Evolutionary conservation across 2,329 filamentous ascomycete genomes (phyloP), one percentile per base, ranked within the genome.

Genomic region (Colletotrichum sp.): DNA sequence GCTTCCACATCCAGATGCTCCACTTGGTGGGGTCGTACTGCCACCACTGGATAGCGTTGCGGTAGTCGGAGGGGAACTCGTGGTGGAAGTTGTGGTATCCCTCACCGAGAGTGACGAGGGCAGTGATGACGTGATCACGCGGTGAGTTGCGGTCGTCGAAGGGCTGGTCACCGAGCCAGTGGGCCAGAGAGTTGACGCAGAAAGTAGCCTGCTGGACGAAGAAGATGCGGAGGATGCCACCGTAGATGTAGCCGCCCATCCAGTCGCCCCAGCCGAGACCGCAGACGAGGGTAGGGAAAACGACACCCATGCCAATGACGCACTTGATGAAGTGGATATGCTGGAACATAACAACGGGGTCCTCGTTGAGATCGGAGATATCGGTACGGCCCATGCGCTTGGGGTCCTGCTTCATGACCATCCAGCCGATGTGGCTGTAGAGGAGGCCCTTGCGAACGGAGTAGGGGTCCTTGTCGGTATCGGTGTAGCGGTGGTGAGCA

Each of bases 61-160:
- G 94, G 91, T 97, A 97, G 85, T 97, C 95, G 13, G 94, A 96
- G 70, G 95, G 95, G 87, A 97, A 97, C 85, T 97, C 95, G 90
- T 97, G 95, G 87, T 97, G 95, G 91, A 97, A 97, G 90, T 97
- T 97, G 91, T 97, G 95, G 88, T 97, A 97, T 34, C 95, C 95
- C 87, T 96, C 95, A 65, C 95, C 95, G 27, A 97, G 93, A 58
- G 95, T 97, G 80, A 95, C 93, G 22, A 97, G 87, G 60, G 95
- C 95, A 55, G 95, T 97, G 86, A 97, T 92, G 83, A 96, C 91
- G 86, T 97, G 95, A 82, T 97, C 95, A 84, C 95, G 93, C 78
- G 95, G 95, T 76, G 94, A 96, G 91, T 97, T 96, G 86, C 95
- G 94, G 90, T 97, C 95, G 81, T 97, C 95, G 84, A 97, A 97